Evolutionary conservation across 352 stramenopile genomes (phyloP), one percentile per base, ranked within the genome.

Genomic region (Phytopythium sindhum): DNA sequence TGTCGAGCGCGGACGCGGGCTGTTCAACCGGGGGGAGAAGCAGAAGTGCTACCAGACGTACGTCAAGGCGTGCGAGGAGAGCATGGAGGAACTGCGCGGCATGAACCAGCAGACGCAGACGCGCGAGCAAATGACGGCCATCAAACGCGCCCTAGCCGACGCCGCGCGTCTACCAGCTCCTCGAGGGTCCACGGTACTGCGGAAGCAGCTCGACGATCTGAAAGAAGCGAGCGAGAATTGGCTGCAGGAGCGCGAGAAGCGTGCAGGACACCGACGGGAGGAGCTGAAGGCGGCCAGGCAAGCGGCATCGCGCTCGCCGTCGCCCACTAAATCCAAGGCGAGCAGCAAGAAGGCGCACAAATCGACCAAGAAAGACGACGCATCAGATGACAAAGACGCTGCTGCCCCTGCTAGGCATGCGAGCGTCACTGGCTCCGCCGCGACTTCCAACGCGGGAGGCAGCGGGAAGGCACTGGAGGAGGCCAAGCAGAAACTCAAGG

Each of bases 1-100:
- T 0, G 72, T 94, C 28, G 72, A 84, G 60, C 72, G 75, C 12
- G 84, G 86, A 10, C 92, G 91, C 61, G 60, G 69, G 19, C 78
- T 86, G 52, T 94, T 88, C 65, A 94, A 94, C 61, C 76, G 77
- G 14, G 86, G 86, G 0, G 84, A 94, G 66, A 90, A 90, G 60
- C 69, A 66, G 19, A 86, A 86, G 61, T 94, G 86, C 63, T 89
- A 83, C 53, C 73, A 86, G 57, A 80, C 78, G 45, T 91, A 91
- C 59, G 66, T 77, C 7, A 77, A 80, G 28, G 76, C 72, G 35
- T 74, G 70, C 12, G 75, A 90, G 23, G 71, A 75, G 60, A 74
- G 69, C 35, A 64, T 85, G 8, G 66, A 77, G 0, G 66, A 78
- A 52, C 71, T 90, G 24, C 70, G 44, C 55, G 79, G 53, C 53